phyloP scores from a whole-genome alignment of 495 filamentous ascomycete species.

The Parathielavia hyrcaniae region DNA sequence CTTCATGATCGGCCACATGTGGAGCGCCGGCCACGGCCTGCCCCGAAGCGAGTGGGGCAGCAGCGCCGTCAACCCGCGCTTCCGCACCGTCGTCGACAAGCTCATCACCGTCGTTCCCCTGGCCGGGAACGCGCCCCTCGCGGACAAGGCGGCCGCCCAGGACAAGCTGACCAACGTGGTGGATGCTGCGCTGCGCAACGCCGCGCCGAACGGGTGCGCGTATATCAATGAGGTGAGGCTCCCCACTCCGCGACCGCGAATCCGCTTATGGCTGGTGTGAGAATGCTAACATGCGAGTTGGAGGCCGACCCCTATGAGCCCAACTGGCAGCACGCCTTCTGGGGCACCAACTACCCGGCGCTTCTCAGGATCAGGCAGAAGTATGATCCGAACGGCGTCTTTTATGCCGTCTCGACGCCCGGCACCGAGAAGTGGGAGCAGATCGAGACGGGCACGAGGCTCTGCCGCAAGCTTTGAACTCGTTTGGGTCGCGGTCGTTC shows the following conservation, averaged over 20 bases:
- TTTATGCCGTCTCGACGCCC: slow-evolving; percentile 42
- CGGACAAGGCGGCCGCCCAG: slow-evolving; percentile 36
- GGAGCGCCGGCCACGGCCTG: slow-evolving; percentile 41
- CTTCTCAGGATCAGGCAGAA: slow-evolving; percentile 47
- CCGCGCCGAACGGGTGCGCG: slow-evolving; percentile 37
- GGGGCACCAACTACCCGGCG: slow-evolving; percentile 45
- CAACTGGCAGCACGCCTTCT: slow-evolving; percentile 52
- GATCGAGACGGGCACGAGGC: slow-evolving; percentile 39
- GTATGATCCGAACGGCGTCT: slow-evolving; percentile 52
- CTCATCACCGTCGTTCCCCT: slow-evolving; percentile 41
- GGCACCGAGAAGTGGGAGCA: slow-evolving; percentile 43
- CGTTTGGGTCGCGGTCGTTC: too few relatives aligned
- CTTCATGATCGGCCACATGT: slow-evolving; percentile 46
- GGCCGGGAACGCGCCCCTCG: slow-evolving; percentile 30
- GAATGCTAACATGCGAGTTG: slow-evolving; percentile 8
- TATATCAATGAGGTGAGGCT: slow-evolving; percentile 42
- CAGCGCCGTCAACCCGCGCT: slow-evolving; percentile 38
- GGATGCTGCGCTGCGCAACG: slow-evolving; percentile 42
- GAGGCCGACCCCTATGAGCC: slow-evolving; percentile 51
- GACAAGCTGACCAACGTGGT: slow-evolving; percentile 38
- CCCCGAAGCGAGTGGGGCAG: slow-evolving; percentile 29
- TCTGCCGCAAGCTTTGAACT: slow-evolving; percentile 34
- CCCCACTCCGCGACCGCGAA: too few relatives aligned
- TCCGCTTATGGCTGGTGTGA: not conserved
- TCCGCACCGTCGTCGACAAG: slow-evolving; percentile 45